phyloP scores from a whole-genome alignment of 805 yeast genomes.

The Candida odintsovae region DNA sequence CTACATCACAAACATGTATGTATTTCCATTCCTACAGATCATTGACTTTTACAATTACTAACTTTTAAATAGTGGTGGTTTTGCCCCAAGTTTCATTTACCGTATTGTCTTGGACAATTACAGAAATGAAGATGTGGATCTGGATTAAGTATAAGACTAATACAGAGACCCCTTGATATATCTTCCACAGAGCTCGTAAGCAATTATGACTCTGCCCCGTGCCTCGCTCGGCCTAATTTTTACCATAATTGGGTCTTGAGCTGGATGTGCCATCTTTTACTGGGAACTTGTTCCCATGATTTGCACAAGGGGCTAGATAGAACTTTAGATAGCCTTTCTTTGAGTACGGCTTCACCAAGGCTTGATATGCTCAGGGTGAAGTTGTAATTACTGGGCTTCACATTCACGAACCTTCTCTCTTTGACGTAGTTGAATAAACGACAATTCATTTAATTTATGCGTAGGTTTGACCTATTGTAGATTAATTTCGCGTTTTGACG shows the following conservation, averaged over 20 bases:
- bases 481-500: background rate
- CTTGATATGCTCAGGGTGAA: conserved; percentile 20
- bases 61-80: conserved; percentile 58
- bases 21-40: conserved; percentile 8
- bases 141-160: conserved; percentile 29
- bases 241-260: conserved; percentile 43
- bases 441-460: background rate
- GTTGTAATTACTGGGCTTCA: conserved; percentile 25
- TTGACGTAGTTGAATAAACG: background rate
- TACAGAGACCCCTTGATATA: background rate
- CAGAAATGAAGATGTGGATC: conserved; percentile 71
- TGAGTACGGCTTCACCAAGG: conserved; percentile 52
- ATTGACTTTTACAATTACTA: conserved; percentile 1
- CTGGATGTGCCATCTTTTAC: conserved; percentile 38
- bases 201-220: conserved; percentile 36
- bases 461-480: too few species aligned
- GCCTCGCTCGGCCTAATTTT: conserved; percentile 54
- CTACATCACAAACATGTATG: conserved; percentile 77
- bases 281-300: background rate
- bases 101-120: conserved; percentile 94
- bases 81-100: conserved; percentile 92
- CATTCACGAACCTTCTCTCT: conserved; percentile 5
- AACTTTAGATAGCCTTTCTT: conserved; percentile 35
- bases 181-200: background rate
- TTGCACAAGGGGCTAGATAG: conserved; percentile 41